Base-by-base conservation (phyloP, 371 early-diverging fungal genomes). In the Saksenaea vasiformis region DNA sequence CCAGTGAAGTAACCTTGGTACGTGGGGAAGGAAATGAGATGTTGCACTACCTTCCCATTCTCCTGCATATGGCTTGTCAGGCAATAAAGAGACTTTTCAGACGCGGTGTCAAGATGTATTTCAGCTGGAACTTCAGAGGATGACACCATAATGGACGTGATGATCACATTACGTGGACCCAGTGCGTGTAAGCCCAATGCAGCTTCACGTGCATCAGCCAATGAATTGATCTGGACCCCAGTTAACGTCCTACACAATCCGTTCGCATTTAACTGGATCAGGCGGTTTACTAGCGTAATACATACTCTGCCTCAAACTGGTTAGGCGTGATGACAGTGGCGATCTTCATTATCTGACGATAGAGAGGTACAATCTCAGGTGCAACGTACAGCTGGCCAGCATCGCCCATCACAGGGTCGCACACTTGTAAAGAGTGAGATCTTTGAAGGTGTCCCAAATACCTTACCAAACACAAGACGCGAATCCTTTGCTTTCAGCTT, bases 351-450 rank as follows among this genome's bases (percentile, higher is more conserved):
- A 77, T 66, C 31, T 86, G 71, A 47, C 87, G 83, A 77, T 97
- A 97, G 15, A 94, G 68, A 1, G 87, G 88, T 4, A 96, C 83
- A 22, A 93, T 85, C 51, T 92, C 95, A 27, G 80, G 67, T 0
- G 92, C 87, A 36, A 96, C 95, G 72, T 97, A 96, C 11, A 97
- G 71, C 11, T 82, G 71, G 8, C 91, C 93, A 69, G 92, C 83
- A 74, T 97, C 98, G 22, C 98, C 98, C 84, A 97, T 88, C 2
- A 97, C 98, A 1, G 97, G 93, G 76, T 97, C 98, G 61, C 95
- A 79, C 0, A 96, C 92, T 90, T 68, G 22, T 22, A 22, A 38
- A 51, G 22, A 31, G 22, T 39, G 28, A 31, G 31, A 31, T 34
- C 43, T 15, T n/a, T 55, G 10, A 10, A 27, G 24, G 44, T 56